These are phyloP conservation scores for Suhomyces taliae DNA, from an alignment of 1,139 yeast species.

Conservation along the genomic window DNA sequence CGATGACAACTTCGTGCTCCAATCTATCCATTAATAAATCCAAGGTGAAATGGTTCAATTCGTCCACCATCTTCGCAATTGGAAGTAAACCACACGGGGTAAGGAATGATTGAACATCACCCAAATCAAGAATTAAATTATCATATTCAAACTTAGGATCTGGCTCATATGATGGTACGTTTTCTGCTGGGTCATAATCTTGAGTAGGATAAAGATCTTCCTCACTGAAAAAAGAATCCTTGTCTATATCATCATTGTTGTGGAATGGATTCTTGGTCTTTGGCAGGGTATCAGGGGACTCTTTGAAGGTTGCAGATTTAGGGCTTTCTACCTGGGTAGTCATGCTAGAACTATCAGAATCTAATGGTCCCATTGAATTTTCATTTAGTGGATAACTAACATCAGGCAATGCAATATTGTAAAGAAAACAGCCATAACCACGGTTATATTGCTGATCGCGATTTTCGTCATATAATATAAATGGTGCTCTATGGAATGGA, in stretches of 20 bases:
- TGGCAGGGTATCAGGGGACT: background rate
- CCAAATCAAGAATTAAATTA: conserved; percentile 54
- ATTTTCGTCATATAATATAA: conserved; percentile 53
- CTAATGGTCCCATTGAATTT: background rate
- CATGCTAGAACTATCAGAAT: background rate
- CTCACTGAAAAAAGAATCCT: background rate
- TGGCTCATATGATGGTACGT: conserved; percentile 39
- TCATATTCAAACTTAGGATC: conserved; percentile 54
- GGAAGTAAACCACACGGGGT: conserved; percentile 37
- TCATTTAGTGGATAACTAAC: conserved; percentile 57
- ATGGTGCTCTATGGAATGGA: conserved; percentile 78
- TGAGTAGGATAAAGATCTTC: background rate
- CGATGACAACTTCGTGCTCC: conserved; percentile 58
- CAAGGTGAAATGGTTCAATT: conserved; percentile 38
- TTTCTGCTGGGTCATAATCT: conserved; percentile 43
- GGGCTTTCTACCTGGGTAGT: background rate
- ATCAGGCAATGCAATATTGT: conserved; percentile 65
- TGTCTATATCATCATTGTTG: background rate
- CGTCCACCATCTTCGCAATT: conserved; percentile 31
- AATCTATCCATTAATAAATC: conserved; percentile 59
- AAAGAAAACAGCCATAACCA: conserved; percentile 52
- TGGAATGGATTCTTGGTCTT: background rate
- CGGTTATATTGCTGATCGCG: conserved; percentile 47
- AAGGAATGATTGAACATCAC: conserved; percentile 37
- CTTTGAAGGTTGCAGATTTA: background rate